Base-by-base conservation (phyloP, 2,329 filamentous ascomycete species). In the Ophiostoma fasciatum region DNA sequence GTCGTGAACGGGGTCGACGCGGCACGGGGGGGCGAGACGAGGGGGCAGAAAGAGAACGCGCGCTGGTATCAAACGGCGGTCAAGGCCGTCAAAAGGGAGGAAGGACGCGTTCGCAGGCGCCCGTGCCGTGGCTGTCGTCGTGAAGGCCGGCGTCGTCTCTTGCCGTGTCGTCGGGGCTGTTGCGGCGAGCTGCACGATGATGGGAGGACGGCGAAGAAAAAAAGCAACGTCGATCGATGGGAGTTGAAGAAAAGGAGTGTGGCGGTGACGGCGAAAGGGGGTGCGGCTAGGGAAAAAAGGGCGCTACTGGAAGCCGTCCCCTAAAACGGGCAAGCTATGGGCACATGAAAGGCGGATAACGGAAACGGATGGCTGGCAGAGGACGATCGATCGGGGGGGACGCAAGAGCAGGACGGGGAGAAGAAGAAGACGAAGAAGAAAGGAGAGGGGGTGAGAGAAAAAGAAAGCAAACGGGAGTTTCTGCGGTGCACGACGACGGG, bases 361-460 rank as follows among this genome's bases (percentile, higher is more conserved):
- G 35, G 33, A 34, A 41, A 45, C 37, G 41, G 40, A 45, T 48
- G n/a, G n/a, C n/a, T n/a, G n/a, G n/a, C n/a, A n/a, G n/a, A n/a
- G n/a, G n/a, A n/a, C n/a, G n/a, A n/a, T n/a, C n/a, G n/a, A n/a
- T n/a, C n/a, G 19, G 21, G 13, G 18, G 15, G 20, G 12, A 30
- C 32, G 31, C 27, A 32, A 26, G 26, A 18, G 29, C 12, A 21
- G n/a, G 19, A 15, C 31, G 28, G 15, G 19, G 19, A 25, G n/a
- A 26, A 28, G 25, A 21, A 30, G 18, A 9, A 25, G 25, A 34
- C n/a, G 17, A 38, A 37, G 17, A 19, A 33, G 25, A 15, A 17
- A 14, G 7, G 20, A 27, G 14, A 32, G 17, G 22, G 29, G 30
- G 35, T 14, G 28, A 17, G n/a, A 17, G 12, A 20, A 18, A 20